These are phyloP conservation scores for Fusarium nygamai DNA, from an alignment of 2,329 filamentous ascomycete genomes.

Conservation along the genomic window DNA sequence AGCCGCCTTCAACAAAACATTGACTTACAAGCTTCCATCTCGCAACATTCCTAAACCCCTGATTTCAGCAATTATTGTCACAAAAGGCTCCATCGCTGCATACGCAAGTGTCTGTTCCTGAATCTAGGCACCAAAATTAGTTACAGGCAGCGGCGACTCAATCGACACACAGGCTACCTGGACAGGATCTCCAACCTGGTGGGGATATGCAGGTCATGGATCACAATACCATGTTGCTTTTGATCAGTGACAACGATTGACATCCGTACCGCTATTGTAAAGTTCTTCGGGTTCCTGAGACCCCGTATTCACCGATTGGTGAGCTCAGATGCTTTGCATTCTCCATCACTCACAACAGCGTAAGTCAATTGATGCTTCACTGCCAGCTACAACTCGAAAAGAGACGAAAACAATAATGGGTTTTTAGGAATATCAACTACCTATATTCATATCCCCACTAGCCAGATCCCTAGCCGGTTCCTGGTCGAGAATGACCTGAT, in stretches of 20 bases:
- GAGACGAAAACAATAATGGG: too few species aligned
- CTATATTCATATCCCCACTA: background rate
- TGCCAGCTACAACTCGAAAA: background rate
- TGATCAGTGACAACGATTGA: background rate
- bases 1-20: background rate
- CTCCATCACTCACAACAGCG: background rate
- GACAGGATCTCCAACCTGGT: background rate
- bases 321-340: background rate
- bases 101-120: background rate
- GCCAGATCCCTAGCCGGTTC: background rate
- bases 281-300: background rate
- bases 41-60: background rate
- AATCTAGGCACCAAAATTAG: background rate
- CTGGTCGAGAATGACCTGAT: conserved; percentile 1
- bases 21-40: background rate
- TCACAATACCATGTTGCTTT: background rate
- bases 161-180: background rate
- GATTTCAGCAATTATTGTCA: background rate
- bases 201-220: background rate
- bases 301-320: background rate
- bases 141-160: background rate
- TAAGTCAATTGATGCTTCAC: background rate
- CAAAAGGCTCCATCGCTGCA: background rate
- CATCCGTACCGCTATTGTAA: background rate
- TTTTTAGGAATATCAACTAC: background rate